Evolutionary conservation across 495 filamentous ascomycete species (phyloP).

Genomic region (Lentithecium fluviatile): DNA sequence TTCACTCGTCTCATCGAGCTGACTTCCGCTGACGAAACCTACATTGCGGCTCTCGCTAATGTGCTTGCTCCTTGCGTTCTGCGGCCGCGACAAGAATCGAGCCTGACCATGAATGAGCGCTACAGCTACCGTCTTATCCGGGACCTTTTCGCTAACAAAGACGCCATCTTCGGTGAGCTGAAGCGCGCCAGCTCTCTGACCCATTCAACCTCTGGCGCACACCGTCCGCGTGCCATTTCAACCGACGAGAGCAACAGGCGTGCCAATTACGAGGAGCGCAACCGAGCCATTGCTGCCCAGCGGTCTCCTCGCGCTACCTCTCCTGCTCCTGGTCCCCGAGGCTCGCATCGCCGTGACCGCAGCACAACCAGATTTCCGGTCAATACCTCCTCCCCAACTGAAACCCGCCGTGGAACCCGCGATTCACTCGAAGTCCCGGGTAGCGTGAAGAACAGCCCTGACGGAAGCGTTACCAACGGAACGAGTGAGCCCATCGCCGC

Average conservation of each 20-base stretch:
- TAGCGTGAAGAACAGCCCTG: constrained; percentile 32
- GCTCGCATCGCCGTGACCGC: constrained; percentile 74
- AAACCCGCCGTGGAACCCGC: constrained; percentile 54
- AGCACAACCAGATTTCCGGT: constrained; percentile 86
- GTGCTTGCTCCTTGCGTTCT: constrained; percentile 83
- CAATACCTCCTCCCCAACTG: constrained; percentile 52
- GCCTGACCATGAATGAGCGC: constrained; percentile 91
- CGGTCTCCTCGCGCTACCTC: constrained; percentile 43
- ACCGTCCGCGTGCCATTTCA: constrained; percentile 80
- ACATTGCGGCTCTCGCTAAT: constrained; percentile 72
- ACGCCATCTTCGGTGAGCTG: constrained; percentile 90
- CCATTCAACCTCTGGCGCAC: constrained; percentile 28
- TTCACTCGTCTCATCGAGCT: constrained; percentile 96
- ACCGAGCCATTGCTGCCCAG: constrained; percentile 68
- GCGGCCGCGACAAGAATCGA: constrained; percentile 79
- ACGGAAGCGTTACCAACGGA: constrained; percentile 25
- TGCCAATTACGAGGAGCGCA: constrained; percentile 87
- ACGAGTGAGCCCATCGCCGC: not conserved
- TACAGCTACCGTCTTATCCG: constrained; percentile 89
- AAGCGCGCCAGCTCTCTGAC: constrained; percentile 59
- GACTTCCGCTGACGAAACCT: constrained; percentile 90
- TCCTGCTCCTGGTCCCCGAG: constrained; percentile 67
- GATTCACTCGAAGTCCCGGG: constrained; percentile 60
- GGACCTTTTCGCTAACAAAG: constrained; percentile 91
- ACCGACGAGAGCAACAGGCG: constrained; percentile 96